phyloP scores from a whole-genome alignment of 1,284 basidiomycete species.

The Microbotryum saponariae region DNA sequence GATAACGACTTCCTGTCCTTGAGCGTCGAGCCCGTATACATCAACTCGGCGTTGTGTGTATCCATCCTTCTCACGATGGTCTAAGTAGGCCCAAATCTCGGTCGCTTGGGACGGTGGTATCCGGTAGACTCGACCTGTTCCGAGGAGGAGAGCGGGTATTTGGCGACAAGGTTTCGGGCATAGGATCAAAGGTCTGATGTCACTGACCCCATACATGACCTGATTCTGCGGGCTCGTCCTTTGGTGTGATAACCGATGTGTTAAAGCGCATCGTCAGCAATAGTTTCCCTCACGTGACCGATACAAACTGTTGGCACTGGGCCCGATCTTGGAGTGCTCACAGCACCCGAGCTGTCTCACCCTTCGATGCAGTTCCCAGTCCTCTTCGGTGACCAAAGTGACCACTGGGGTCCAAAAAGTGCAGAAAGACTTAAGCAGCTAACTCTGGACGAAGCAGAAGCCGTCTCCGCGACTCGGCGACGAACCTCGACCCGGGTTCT shows the following conservation, averaged over 20 bases:
- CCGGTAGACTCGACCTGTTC: conserved; percentile 21
- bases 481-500: conserved; percentile 26
- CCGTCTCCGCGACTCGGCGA: neutral
- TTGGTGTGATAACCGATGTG: neutral
- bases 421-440: neutral
- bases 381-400: conserved; percentile 17
- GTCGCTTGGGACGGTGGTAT: conserved; percentile 8
- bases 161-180: neutral
- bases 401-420: conserved; percentile 12
- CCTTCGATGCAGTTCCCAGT: conserved; percentile 24
- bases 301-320: neutral
- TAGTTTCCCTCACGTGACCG: neutral
- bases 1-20: conserved; percentile 52
- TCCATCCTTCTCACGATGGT: conserved; percentile 52
- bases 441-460: neutral
- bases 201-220: conserved; percentile 27
- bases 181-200: neutral
- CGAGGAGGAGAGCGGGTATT: neutral
- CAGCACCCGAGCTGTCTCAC: neutral
- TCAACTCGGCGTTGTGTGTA: conserved; percentile 61
- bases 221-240: conserved; percentile 27
- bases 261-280: neutral
- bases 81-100: conserved; percentile 26
- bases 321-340: neutral
- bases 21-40: conserved; percentile 51